Evolutionary conservation across 2,329 filamentous ascomycete genomes (phyloP), one percentile per base, ranked within the genome.

Genomic region (Aureobasidium mangrovei): DNA sequence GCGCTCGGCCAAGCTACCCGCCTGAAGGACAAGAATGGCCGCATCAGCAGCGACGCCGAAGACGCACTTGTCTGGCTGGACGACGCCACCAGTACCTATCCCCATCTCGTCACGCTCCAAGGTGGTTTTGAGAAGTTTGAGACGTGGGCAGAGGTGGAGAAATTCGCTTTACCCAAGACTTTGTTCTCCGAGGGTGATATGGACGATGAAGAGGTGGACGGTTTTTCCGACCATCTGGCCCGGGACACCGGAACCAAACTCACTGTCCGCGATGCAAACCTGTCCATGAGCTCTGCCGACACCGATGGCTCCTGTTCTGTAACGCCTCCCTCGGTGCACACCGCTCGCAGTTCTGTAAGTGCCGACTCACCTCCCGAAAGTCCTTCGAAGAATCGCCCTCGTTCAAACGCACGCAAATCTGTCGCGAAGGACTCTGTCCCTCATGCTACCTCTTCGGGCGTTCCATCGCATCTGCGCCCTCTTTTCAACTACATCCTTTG

Each of bases 401-500:
- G 44, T 29, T 24, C 38, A 32, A 38, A 41, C 45, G 48, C 42
- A 53, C 56, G 28, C 45, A 54, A 35, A 27, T 26, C 43, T 6
- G 29, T 53, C 31, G 29, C 45, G 32, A 55, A 55, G n/a, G 28
- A 42, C n/a, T 24, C 31, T 6, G 24, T n/a, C 3, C 10, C 36
- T 3, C 29, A 46, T 33, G 12, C 42, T 3, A 40, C 52, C 2
- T 38, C 42, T 4, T 47, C 52, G 12, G 54, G 41, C 4, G 54
- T 56, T 28, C 54, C 54, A 24, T 36, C 33, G 10, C 46, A 51
- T 24, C 24, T 77, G 12, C 73, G 71, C 56, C 71, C 74, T 4
- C 68, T 77, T 32, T 75, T 77, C 67, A 76, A 75, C 61, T 74
- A 77, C 59, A 72, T 76, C 28, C 62, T 77, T 6, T 77, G 75